These are phyloP conservation scores for Serendipita sp. DNA, from an alignment of 768 basidiomycete species.

Conservation along the genomic window DNA sequence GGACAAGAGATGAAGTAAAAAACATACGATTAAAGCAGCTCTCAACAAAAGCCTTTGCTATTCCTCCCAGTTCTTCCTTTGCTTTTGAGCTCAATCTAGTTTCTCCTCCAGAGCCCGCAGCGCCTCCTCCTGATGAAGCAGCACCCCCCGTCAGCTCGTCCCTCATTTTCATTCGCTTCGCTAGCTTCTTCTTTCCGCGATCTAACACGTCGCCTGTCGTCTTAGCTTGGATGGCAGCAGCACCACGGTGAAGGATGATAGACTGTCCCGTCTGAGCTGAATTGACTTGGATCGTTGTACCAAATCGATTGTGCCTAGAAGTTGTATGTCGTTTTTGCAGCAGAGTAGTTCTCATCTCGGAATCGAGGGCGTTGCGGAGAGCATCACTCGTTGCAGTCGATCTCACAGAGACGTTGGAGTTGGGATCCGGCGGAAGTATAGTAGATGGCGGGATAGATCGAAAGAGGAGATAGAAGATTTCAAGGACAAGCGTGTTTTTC, in stretches of 20 bases:
- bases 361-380: conserved; percentile 58
- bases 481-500: conserved; percentile 82
- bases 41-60: conserved; percentile 61
- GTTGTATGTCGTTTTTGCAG: conserved; percentile 37
- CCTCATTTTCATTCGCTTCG: conserved; percentile 31
- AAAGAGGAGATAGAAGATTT: conserved; percentile 84
- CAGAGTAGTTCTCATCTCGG: conserved; percentile 52
- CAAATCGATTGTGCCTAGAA: conserved; percentile 89
- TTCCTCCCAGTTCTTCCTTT: conserved; percentile 41
- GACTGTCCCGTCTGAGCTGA: conserved; percentile 27
- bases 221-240: not conserved
- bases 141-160: conserved; percentile 7
- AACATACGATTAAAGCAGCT: conserved; percentile 78
- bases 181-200: conserved; percentile 42
- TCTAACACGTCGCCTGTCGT: conserved; percentile 43
- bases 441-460: conserved; percentile 56
- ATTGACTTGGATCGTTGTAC: conserved; percentile 78
- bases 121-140: not conserved
- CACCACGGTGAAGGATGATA: not conserved
- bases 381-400: conserved; percentile 23
- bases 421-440: conserved; percentile 22
- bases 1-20: conserved; percentile 7
- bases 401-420: conserved; percentile 36
- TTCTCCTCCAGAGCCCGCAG: not conserved
- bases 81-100: conserved; percentile 28